Percentiles rank a stretch among this genome's conserved stretches.
Conservation (phyloP, 2,329 filamentous ascomycete species). For the Claviceps quebecensis region DNA sequence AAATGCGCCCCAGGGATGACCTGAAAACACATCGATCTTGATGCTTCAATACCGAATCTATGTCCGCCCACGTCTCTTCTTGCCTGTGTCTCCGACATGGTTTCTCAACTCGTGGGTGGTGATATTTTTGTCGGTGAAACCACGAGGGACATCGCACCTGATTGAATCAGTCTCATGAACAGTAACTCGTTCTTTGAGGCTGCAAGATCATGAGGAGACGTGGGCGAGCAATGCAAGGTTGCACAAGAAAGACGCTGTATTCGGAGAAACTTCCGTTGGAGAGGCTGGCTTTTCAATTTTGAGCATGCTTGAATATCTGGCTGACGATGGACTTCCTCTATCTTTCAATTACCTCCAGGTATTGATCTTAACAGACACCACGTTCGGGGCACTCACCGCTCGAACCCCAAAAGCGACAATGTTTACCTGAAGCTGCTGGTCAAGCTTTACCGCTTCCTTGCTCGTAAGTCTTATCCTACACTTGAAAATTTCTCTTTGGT, state of each 20-base stretch:
- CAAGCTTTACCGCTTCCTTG: conserved; percentile 95
- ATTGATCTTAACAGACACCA: conserved; percentile 61
- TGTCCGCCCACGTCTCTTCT: not conserved
- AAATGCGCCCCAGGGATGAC: conserved; percentile 5
- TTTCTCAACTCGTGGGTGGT: conserved; percentile 5
- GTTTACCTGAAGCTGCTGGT: conserved; percentile 94
- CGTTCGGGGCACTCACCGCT: conserved; percentile 64
- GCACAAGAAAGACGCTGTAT: not conserved
- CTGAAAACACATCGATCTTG: not conserved
- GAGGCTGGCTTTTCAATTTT: conserved; percentile 16
- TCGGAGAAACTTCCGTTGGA: not conserved
- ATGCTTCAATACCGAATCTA: not conserved
- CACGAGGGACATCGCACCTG: conserved; percentile 5
- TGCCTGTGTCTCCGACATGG: not conserved
- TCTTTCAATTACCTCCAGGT: conserved; percentile 31
- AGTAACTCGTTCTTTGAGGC: not conserved
- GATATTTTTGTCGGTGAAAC: conserved; percentile 5
- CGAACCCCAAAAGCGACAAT: conserved; percentile 96
- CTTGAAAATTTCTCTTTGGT: conserved; percentile 28
- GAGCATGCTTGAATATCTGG: conserved; percentile 52
- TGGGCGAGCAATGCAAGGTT: not conserved
- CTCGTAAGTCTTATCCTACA: conserved; percentile 42
- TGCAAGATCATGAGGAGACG: not conserved
- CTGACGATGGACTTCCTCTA: conserved; percentile 40
- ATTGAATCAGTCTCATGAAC: not conserved